Evolutionary conservation across 148 eudicot genomes (phyloP).

Genomic region (Polygonum maritimum): DNA sequence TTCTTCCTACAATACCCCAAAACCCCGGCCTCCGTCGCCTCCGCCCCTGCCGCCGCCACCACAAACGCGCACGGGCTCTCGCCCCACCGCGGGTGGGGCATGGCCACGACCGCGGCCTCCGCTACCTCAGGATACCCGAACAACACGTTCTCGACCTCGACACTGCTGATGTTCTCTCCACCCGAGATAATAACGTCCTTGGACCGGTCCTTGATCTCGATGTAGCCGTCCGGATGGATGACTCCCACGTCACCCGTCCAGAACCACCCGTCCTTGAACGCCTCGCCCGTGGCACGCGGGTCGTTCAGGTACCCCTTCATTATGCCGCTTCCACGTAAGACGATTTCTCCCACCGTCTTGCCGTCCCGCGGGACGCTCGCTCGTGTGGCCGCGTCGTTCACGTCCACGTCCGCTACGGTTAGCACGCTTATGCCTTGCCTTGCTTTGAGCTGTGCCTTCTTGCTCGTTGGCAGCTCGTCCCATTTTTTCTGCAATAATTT

Average conservation of each 20-base stretch:
- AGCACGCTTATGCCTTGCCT: slow-evolving; percentile 68
- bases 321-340: slow-evolving; percentile 66
- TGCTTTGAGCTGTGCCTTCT: slow-evolving; percentile 41
- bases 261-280: slow-evolving; percentile 63
- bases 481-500: slow-evolving; percentile 27
- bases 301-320: slow-evolving; percentile 82
- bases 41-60: slow-evolving; percentile 10
- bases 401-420: slow-evolving; percentile 56
- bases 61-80: slow-evolving; percentile 89
- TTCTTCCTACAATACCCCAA: slow-evolving; percentile 46
- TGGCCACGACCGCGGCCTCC: slow-evolving; percentile 74
- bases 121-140: slow-evolving; percentile 40
- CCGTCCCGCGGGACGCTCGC: slow-evolving; percentile 58
- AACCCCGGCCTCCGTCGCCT: slow-evolving; percentile 41
- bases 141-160: slow-evolving; percentile 52
- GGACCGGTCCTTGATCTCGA: slow-evolving; percentile 67
- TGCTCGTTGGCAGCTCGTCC: slow-evolving; percentile 34
- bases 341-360: slow-evolving; percentile 57
- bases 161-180: slow-evolving; percentile 86
- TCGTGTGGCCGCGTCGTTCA: slow-evolving; percentile 34
- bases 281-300: slow-evolving; percentile 36
- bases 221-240: slow-evolving; percentile 60
- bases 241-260: slow-evolving; percentile 82
- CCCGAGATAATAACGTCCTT: slow-evolving; percentile 89
- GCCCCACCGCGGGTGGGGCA: slow-evolving; percentile 79